Evolutionary conservation across 345 rosid genomes (phyloP), one percentile per base, ranked within the genome.

Genomic region (Melaleuca quinquenervia): DNA sequence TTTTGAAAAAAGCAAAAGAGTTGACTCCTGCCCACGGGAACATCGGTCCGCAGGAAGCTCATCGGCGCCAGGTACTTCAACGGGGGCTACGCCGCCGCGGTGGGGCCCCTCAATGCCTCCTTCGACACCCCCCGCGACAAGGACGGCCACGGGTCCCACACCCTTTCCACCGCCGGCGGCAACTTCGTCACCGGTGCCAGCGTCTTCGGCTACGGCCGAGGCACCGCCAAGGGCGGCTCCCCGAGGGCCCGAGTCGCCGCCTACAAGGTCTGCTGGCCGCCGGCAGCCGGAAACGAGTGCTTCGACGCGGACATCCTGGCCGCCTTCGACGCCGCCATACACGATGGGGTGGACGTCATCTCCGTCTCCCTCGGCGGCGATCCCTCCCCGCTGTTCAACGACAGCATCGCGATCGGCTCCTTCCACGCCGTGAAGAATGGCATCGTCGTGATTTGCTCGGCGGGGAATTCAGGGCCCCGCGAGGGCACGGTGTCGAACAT

Each of bases 141-240:
- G 3, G 93, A 93, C 1, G 99, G 99, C 22, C 99, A 97, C 85
- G 98, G 98, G 26, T 91, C 95, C 24, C 99, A 96, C 91, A 97
- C 98, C 50, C 91, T 97, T 50, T 97, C 99, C 9, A 96, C 99
- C 11, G 98, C 98, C 15, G 97, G 88, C 0, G 97, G 98, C 32
- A 89, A 88, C 88, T 95, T 93, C 11, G 97, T 93, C 6, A 64
- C 90, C 3, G 90, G 90, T 4, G 96, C 93, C 11, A 93, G 87
- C 84, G 89, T 96, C 50, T 89, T 91, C 13, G 93, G 95, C n/a
- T 88, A 88, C 24, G 95, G 91, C 44, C 86, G 89, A 22, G 98
- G 97, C 55, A 94, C 97, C 0, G 94, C 96, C 8, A 96, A 94
- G 88, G 98, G 99, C 15, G 98, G 98, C 24, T 94, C 98, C 3